A percentile compares a stretch with the other conserved stretches of the same genome.
phyloP scores from a whole-genome alignment of 768 basidiomycete genomes.

The Coprinellus micaceus region DNA sequence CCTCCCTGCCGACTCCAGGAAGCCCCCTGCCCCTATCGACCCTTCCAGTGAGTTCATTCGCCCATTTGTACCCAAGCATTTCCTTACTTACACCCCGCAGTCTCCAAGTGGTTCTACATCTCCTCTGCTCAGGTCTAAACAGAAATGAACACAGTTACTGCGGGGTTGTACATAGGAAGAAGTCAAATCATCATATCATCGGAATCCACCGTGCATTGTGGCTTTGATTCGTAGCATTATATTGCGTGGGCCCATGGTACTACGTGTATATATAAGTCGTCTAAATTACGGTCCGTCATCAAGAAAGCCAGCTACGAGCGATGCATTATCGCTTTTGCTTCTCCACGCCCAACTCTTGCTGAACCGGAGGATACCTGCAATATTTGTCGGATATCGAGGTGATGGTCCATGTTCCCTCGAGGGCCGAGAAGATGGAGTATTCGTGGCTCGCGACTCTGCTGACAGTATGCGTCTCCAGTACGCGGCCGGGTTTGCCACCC shows the following conservation, averaged over 20 bases:
- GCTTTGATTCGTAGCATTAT: not conserved
- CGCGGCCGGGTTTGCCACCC: constrained; percentile 65
- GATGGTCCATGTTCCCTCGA: constrained; percentile 93
- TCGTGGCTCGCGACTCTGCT: constrained; percentile 68
- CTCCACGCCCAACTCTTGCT: constrained; percentile 45
- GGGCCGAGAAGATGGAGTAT: constrained; percentile 89
- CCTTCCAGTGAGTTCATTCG: constrained; percentile 67
- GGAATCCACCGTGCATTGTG: not conserved
- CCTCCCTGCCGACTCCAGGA: constrained; percentile 76
- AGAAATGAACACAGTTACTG: not conserved
- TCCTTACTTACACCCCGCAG: constrained; percentile 31
- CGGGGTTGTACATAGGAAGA: not conserved
- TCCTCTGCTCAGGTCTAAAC: constrained; percentile 77
- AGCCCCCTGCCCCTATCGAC: constrained; percentile 85
- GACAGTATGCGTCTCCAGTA: constrained; percentile 90
- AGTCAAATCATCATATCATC: not conserved
- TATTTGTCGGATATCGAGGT: constrained; percentile 87
- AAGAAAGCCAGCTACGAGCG: not conserved
- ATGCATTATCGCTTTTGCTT: constrained; percentile 26
- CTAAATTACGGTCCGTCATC: constrained; percentile 7
- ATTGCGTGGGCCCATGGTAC: not conserved
- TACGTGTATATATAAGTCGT: constrained; percentile 20
- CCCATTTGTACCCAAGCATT: not conserved
- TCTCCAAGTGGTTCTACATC: constrained; percentile 94
- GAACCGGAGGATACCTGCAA: constrained; percentile 81